These are phyloP conservation scores for Periconia sp. DNA, from an alignment of 2,329 filamentous ascomycete species.

Conservation along the genomic window DNA sequence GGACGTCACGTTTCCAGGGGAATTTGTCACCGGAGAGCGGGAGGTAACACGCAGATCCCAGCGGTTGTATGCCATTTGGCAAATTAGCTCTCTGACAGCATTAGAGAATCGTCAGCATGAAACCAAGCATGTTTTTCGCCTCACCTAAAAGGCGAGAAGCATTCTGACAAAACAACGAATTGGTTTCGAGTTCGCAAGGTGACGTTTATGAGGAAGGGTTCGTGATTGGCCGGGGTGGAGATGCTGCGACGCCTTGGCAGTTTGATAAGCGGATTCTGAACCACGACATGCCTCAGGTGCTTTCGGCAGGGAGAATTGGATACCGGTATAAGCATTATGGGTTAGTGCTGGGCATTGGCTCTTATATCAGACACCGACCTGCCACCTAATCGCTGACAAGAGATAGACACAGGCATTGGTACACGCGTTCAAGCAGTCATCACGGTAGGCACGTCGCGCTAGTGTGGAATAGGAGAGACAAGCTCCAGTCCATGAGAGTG, in stretches of 20 bases:
- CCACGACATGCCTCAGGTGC: conserved; percentile 6
- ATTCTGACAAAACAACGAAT: not conserved
- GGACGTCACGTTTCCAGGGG: not conserved
- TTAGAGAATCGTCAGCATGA: not conserved
- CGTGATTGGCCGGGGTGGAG: conserved; percentile 3
- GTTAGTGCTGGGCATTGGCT: not conserved
- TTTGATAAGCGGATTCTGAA: conserved; percentile 8
- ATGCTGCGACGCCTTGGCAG: conserved; percentile 6
- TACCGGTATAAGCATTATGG: not conserved
- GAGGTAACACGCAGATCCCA: not conserved
- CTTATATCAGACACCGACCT: not conserved
- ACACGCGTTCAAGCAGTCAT: not conserved
- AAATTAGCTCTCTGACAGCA: not conserved
- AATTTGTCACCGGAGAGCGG: not conserved
- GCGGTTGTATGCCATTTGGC: not conserved
- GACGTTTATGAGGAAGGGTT: conserved; percentile 2
- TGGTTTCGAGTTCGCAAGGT: conserved; percentile 1
- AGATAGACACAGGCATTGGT: not conserved
- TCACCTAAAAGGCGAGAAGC: conserved; percentile 1
- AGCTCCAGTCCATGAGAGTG: too few relatives aligned
- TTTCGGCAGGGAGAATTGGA: not conserved
- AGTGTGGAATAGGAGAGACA: too few relatives aligned
- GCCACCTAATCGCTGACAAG: not conserved
- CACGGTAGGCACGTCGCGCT: too few relatives aligned
- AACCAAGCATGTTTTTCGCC: not conserved